Evolutionary conservation across 2,329 filamentous ascomycete species (phyloP).

Genomic region (Aaosphaeria arxii): DNA sequence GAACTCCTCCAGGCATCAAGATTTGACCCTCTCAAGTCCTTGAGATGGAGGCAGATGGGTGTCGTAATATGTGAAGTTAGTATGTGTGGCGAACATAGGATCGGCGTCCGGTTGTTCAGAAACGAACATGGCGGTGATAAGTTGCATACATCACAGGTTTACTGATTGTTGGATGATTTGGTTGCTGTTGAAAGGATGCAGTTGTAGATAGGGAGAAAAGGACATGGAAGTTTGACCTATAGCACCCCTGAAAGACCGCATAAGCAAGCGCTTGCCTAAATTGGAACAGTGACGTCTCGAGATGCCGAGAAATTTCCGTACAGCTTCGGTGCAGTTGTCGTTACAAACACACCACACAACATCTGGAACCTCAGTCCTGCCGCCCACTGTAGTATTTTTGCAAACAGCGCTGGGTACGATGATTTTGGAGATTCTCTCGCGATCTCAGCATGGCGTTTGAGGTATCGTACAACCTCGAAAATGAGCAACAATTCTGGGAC

Average conservation of each 20-base stretch:
- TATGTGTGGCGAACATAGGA: too few relatives aligned
- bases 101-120: too few relatives aligned
- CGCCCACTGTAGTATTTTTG: neutral
- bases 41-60: too few relatives aligned
- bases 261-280: slow-evolving; percentile 5
- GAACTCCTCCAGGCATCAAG: too few relatives aligned
- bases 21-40: too few relatives aligned
- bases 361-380: neutral
- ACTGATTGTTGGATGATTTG: too few relatives aligned
- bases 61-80: too few relatives aligned
- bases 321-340: slow-evolving; percentile 1
- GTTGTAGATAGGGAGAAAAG: neutral
- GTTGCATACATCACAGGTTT: too few relatives aligned
- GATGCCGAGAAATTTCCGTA: slow-evolving; percentile 2
- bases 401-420: slow-evolving; percentile 25
- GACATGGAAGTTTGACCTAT: too few relatives aligned
- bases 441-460: slow-evolving; percentile 63
- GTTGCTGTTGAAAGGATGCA: too few relatives aligned
- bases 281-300: neutral
- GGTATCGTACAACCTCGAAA: slow-evolving; percentile 66
- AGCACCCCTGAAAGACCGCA: slow-evolving; percentile 2
- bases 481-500: slow-evolving; percentile 85
- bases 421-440: slow-evolving; percentile 31
- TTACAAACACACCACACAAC: slow-evolving; percentile 1
- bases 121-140: too few relatives aligned